Evolutionary conservation across 129 eudicot species (phyloP), one percentile per base, ranked within the genome.

Genomic region (Tagetes erecta): DNA sequence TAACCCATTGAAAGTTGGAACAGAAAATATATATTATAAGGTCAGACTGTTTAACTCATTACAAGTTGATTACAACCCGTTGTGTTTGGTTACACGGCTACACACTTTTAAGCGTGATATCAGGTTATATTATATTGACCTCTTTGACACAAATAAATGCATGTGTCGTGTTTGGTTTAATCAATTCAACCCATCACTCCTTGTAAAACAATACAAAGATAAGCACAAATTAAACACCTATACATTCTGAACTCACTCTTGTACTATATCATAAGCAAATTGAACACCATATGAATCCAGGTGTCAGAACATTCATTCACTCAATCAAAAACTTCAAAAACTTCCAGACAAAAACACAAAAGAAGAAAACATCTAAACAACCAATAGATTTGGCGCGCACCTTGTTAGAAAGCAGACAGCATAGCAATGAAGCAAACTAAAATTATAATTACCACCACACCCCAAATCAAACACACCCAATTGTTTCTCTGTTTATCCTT

Each of bases 381-480:
- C 71, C 37, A 67, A 67, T 67, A 60, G 55, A 42, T 47, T 70
- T 52, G 42, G 58, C 20, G 12, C 70, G 4, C 0, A 20, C 57
- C 33, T 47, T 76, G 3, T 79, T 49, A 79, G 68, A 79, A 81
- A 81, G 83, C 66, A 34, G 87, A 65, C 56, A 87, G 31, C 68
- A 77, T 50, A 4, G 92, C 85, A 52, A 93, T 82, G 36, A 85
- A 70, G 75, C 96, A 86, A 8, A 92, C 90, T 27, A 89, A 37
- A 75, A 82, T 35, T 52, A 92, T 86, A 67, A 92, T 72, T 13
- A 86, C 12, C 36, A 81, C 77, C 64, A 87, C 67, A 67, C 80
- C 85, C 82, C 75, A 84, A 70, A 92, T 81, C 82, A 85, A 86
- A 20, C 82, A 90, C 55, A 80, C 68, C 92, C 92, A 84, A 5